Evolutionary conservation across 257 asterid species (phyloP).

Genomic region (Solanum pennellii): DNA sequence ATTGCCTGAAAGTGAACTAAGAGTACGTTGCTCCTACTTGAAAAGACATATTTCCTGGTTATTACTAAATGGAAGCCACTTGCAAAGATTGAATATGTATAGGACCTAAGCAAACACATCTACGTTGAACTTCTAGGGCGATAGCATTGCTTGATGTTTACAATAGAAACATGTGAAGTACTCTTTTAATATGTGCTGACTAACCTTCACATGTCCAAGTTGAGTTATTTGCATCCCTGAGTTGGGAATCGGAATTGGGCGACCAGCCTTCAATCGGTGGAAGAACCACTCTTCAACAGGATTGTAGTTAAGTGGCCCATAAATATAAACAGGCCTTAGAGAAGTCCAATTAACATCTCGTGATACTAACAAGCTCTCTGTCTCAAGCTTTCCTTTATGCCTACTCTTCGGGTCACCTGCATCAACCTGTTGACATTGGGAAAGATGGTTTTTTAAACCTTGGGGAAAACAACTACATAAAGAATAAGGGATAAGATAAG

Average conservation of each 20-base stretch:
- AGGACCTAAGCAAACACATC: background rate
- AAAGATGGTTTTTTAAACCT: background rate
- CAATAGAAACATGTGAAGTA: background rate
- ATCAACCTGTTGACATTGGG: conserved; percentile 36
- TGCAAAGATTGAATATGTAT: background rate
- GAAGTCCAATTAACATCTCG: conserved; percentile 85
- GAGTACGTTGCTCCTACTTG: background rate
- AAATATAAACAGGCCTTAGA: conserved; percentile 87
- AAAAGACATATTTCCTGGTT: background rate
- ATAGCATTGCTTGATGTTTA: background rate
- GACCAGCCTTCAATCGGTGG: conserved; percentile 94
- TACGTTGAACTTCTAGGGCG: background rate
- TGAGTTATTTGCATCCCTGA: conserved; percentile 88
- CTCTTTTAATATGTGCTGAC: background rate
- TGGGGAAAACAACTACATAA: background rate
- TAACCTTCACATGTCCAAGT: conserved; percentile 95
- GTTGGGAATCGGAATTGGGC: conserved; percentile 88
- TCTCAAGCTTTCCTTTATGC: conserved; percentile 98
- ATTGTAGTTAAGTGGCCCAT: conserved; percentile 92
- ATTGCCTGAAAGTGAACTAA: background rate
- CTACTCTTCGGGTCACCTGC: conserved; percentile 99
- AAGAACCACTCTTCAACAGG: conserved; percentile 99
- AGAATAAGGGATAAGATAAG: background rate
- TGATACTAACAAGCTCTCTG: conserved; percentile 66
- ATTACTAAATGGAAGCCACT: background rate